phyloP scores from a whole-genome alignment of 1,284 basidiomycete genomes.

The Kalmanozyma brasiliensis region DNA sequence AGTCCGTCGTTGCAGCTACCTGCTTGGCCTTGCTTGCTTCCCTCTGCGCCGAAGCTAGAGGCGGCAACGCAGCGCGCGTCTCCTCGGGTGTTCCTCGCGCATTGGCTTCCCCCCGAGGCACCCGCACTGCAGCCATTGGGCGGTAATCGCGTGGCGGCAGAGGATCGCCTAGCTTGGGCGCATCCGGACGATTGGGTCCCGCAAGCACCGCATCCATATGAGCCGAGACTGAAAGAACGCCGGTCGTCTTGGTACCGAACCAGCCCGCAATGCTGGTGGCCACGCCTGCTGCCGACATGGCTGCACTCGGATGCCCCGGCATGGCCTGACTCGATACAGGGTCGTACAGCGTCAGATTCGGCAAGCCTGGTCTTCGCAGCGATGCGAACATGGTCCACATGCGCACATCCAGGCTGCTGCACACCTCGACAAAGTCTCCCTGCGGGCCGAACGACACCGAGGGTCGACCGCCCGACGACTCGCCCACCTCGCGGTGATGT shows the following conservation, averaged over 20 bases:
- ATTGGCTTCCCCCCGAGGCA: neutral
- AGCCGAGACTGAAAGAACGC: conserved; percentile 46
- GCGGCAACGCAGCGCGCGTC: conserved; percentile 6
- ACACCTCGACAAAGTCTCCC: conserved; percentile 62
- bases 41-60: conserved; percentile 14
- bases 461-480: conserved; percentile 23
- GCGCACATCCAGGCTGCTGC: conserved; percentile 57
- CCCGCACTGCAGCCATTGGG: conserved; percentile 5
- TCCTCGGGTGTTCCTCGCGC: conserved; percentile 4
- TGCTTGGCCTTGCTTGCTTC: conserved; percentile 37
- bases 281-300: conserved; percentile 50
- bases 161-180: conserved; percentile 39
- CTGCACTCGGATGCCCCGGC: conserved; percentile 55
- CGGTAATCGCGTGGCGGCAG: conserved; percentile 33
- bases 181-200: conserved; percentile 48
- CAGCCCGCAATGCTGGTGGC: conserved; percentile 56
- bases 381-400: conserved; percentile 61
- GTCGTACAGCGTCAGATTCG: conserved; percentile 47
- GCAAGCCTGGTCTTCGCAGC: conserved; percentile 50
- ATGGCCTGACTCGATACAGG: conserved; percentile 22
- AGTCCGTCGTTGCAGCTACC: conserved; percentile 32
- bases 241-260: conserved; percentile 53
- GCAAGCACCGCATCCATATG: conserved; percentile 53
- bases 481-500: conserved; percentile 50
- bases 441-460: conserved; percentile 45